Conservation (phyloP, 495 filamentous ascomycete genomes). For the Cudoniella acicularis region DNA sequence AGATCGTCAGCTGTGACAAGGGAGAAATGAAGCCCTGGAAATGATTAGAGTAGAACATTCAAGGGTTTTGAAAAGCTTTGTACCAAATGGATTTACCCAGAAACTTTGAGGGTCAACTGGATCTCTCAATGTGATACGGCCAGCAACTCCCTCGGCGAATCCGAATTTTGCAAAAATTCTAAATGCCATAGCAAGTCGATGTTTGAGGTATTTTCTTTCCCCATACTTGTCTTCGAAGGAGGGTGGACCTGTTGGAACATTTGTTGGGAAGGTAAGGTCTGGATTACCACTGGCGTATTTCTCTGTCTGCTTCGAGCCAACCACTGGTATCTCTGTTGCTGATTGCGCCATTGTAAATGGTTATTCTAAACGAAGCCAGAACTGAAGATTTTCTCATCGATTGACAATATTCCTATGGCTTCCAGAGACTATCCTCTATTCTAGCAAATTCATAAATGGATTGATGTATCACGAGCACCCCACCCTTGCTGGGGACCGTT, state of each 20-base stretch:
- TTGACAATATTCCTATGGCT: no score
- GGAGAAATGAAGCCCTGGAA: conserved; percentile 50
- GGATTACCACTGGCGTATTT: conserved; percentile 8
- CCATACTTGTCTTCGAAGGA: conserved; percentile 26
- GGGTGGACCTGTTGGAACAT: conserved; percentile 15
- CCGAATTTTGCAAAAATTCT: conserved; percentile 64
- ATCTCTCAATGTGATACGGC: conserved; percentile 58
- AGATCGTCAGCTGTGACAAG: conserved; percentile 64
- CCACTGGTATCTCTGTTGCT: not conserved
- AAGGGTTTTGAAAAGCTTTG: conserved; percentile 10
- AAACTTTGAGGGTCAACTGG: conserved; percentile 62
- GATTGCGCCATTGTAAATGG: not conserved
- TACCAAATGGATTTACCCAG: conserved; percentile 78
- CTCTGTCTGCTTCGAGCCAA: not conserved
- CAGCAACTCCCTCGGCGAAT: conserved; percentile 55
- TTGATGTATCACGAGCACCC: not conserved
- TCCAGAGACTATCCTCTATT: no score
- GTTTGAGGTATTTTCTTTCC: conserved; percentile 62
- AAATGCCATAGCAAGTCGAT: conserved; percentile 61
- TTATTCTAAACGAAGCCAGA: not conserved
- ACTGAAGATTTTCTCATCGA: not conserved
- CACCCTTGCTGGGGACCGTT: not conserved
- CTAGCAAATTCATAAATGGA: no score
- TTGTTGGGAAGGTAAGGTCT: conserved; percentile 2
- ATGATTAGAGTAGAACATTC: not conserved